phyloP scores from a whole-genome alignment of 2,329 filamentous ascomycete species.

The Teratosphaeria gauchensis region DNA sequence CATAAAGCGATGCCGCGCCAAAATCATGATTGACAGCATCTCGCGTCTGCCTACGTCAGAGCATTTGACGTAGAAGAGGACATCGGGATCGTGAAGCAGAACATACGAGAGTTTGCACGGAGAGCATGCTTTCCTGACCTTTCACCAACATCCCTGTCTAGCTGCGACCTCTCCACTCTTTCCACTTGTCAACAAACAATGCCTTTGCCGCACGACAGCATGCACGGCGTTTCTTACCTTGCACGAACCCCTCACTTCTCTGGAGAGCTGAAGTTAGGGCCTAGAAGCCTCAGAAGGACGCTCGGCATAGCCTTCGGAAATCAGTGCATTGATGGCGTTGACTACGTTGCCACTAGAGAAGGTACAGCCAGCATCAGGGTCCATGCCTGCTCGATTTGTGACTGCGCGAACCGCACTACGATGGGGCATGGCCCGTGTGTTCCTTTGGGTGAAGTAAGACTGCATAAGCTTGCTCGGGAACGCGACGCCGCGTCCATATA shows the following conservation, averaged over 20 bases:
- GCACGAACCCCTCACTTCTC: neutral
- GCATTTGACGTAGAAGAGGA: neutral
- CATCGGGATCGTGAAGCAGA: neutral
- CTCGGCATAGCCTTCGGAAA: neutral
- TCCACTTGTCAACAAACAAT: neutral
- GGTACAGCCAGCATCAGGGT: neutral
- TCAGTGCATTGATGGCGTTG: neutral
- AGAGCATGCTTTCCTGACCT: neutral
- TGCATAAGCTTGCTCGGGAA: neutral
- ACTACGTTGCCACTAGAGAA: neutral
- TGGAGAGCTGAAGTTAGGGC: neutral
- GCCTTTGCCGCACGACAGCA: neutral
- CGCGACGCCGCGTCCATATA: neutral
- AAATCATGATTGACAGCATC: neutral
- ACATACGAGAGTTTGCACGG: neutral
- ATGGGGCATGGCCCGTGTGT: neutral
- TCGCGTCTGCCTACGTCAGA: neutral
- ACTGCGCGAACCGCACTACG: neutral
- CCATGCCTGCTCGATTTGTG: neutral
- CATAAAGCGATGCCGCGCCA: neutral
- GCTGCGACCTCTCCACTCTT: neutral
- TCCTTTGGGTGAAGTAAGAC: neutral
- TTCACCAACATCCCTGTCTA: neutral
- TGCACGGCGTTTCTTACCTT: neutral
- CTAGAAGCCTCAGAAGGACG: neutral